Percentiles rank a stretch among this genome's conserved stretches.
Conservation (phyloP, 768 basidiomycete genomes). For the Leccinum barrowsii region DNA sequence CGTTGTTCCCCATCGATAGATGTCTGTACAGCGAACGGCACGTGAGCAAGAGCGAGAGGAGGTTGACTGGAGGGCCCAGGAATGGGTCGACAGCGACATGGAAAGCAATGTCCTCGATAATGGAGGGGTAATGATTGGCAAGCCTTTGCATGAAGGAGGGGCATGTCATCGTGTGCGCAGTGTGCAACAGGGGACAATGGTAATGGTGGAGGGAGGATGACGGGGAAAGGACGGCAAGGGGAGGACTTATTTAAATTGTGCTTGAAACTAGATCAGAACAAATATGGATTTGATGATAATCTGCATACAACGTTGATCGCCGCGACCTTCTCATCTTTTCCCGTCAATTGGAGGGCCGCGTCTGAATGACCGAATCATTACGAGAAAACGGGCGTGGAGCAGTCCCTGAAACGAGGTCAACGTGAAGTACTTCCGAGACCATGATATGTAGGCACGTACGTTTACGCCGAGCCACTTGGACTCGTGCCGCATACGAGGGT, state of each 20-base stretch:
- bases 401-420: constrained; percentile 28
- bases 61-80: constrained; percentile 41
- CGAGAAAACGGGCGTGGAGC: constrained; percentile 27
- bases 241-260: constrained; percentile 26
- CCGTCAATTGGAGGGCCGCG: constrained; percentile 29
- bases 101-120: constrained; percentile 42
- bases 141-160: constrained; percentile 16
- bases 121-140: constrained; percentile 8
- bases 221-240: constrained; percentile 8
- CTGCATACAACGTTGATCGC: constrained; percentile 36
- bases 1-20: constrained; percentile 35
- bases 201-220: constrained; percentile 2
- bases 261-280: constrained; percentile 27
- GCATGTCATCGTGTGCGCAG: background rate
- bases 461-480: constrained; percentile 4
- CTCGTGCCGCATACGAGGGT: background rate
- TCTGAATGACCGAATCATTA: constrained; percentile 33
- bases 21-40: constrained; percentile 35
- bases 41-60: constrained; percentile 38
- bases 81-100: constrained; percentile 35
- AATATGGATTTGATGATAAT: constrained; percentile 36
- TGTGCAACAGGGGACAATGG: background rate
- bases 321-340: constrained; percentile 30
- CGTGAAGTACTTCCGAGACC: constrained; percentile 11
- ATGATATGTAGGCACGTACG: constrained; percentile 6